Percentiles rank a stretch among this genome's conserved stretches.
Evolutionary conservation across 768 basidiomycete genomes (phyloP).

Genomic region (Gymnopilus junonius): DNA sequence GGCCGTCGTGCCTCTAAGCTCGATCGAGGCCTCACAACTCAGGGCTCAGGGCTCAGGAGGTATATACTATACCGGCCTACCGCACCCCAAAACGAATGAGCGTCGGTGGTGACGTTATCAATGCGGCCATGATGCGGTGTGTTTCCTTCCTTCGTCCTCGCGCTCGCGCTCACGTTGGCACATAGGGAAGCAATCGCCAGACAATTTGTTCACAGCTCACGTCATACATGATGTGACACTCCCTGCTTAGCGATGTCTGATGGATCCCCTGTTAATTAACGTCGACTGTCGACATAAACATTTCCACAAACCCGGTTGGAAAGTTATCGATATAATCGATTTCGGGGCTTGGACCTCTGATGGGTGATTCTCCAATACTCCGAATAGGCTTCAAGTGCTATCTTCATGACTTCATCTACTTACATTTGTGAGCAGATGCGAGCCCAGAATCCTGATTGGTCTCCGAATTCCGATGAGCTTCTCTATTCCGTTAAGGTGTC

Average conservation of each 20-base stretch:
- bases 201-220: conserved; percentile 4
- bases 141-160: background rate
- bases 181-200: conserved; percentile 6
- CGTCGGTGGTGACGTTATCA: background rate
- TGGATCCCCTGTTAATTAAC: background rate
- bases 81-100: background rate
- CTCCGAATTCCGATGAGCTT: background rate
- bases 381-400: background rate
- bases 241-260: conserved; percentile 9
- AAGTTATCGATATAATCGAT: too few relatives aligned
- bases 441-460: background rate
- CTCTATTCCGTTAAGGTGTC: background rate
- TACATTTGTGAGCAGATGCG: too few relatives aligned
- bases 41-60: background rate
- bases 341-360: too few relatives aligned
- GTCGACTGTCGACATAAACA: too few relatives aligned
- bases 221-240: background rate
- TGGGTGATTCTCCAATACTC: too few relatives aligned
- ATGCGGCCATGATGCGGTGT: background rate
- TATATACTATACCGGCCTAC: too few relatives aligned
- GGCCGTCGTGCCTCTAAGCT: background rate
- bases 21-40: too few relatives aligned
- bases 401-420: background rate
- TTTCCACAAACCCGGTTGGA: conserved; percentile 13
- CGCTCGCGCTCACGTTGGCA: background rate